Evolutionary conservation across 129 eudicot species (phyloP).

Genomic region (Mikania micrantha): DNA sequence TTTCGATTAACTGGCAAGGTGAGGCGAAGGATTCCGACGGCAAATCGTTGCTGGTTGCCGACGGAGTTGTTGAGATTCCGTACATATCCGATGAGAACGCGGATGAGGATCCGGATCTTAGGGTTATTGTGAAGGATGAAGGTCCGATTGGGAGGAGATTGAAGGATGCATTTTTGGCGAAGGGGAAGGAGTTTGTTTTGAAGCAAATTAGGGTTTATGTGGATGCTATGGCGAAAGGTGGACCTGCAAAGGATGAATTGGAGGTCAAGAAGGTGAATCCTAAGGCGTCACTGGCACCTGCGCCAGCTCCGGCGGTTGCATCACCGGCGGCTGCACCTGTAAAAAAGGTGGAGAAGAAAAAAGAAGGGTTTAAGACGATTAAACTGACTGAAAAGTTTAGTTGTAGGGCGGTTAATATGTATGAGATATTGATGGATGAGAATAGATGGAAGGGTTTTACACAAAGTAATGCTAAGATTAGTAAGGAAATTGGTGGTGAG

Average conservation of each 20-base stretch:
- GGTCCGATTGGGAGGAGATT: conserved; percentile 70
- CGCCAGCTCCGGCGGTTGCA: conserved; percentile 2
- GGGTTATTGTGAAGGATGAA: conserved; percentile 65
- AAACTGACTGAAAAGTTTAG: conserved; percentile 82
- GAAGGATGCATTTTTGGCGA: conserved; percentile 66
- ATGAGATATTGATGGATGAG: conserved; percentile 96
- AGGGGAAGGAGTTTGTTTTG: conserved; percentile 65
- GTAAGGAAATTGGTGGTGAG: conserved; percentile 89
- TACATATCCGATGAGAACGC: conserved; percentile 89
- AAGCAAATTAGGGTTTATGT: conserved; percentile 71
- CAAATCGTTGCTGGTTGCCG: conserved; percentile 22
- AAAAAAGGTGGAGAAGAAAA: conserved; percentile 33
- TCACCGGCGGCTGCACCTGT: neutral
- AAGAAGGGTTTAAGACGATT: conserved; percentile 81
- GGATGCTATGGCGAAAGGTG: conserved; percentile 83
- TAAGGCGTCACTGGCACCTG: neutral
- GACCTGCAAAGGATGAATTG: conserved; percentile 82
- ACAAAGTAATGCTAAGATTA: conserved; percentile 84
- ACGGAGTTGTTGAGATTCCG: conserved; percentile 70
- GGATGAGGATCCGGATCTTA: conserved; percentile 85
- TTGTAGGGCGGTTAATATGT: conserved; percentile 78
- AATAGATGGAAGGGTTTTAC: conserved; percentile 98
- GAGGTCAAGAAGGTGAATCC: conserved; percentile 69
- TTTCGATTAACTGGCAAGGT: conserved; percentile 58
- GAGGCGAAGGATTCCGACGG: conserved; percentile 54